Evolutionary conservation across 176 grass and related monocot genomes (phyloP).

Genomic region (Pontederia crassipes): DNA sequence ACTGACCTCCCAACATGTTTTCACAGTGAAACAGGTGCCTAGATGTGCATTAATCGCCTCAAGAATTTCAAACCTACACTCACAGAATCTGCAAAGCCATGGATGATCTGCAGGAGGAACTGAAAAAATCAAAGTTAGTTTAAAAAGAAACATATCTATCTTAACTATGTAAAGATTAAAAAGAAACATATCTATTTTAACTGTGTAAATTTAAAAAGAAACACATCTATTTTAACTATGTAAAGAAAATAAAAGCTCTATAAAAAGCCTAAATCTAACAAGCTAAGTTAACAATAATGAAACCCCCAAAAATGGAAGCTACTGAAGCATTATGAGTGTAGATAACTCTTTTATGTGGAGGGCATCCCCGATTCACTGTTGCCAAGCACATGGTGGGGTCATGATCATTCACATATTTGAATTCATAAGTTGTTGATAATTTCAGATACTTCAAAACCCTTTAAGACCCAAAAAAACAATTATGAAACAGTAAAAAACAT

Average conservation of each 20-base stretch:
- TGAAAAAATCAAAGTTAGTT: constrained; percentile 24
- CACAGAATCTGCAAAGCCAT: constrained; percentile 87
- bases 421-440: too few relatives aligned
- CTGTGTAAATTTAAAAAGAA: not conserved
- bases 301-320: too few relatives aligned
- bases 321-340: too few relatives aligned
- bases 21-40: constrained; percentile 49
- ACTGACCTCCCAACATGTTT: constrained; percentile 48
- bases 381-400: too few relatives aligned
- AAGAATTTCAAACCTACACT: constrained; percentile 65
- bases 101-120: constrained; percentile 40
- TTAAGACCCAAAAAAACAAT: too few relatives aligned
- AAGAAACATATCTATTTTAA: constrained; percentile 2
- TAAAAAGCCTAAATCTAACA: too few relatives aligned
- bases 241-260: not conserved
- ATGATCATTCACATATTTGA: too few relatives aligned
- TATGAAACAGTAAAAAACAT: not conserved
- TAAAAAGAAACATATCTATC: constrained; percentile 1
- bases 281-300: too few relatives aligned
- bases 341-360: too few relatives aligned
- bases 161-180: not conserved
- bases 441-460: too few relatives aligned
- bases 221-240: not conserved
- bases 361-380: too few relatives aligned
- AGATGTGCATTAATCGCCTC: constrained; percentile 91